These are phyloP conservation scores for Penicillium paradoxum DNA, from an alignment of 495 filamentous ascomycete genomes.

Conservation along the genomic window DNA sequence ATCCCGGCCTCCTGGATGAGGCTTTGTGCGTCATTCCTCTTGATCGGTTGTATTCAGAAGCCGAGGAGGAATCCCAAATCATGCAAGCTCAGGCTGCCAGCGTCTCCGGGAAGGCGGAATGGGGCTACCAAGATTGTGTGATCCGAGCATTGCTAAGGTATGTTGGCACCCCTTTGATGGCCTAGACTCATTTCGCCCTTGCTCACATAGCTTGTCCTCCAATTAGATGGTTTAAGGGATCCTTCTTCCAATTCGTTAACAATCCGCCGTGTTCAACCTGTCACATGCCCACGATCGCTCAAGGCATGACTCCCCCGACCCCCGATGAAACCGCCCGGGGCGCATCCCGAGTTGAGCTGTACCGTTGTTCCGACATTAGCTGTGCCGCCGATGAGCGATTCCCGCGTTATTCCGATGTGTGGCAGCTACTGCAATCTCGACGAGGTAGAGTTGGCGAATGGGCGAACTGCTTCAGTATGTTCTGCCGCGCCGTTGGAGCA, in stretches of 20 bases:
- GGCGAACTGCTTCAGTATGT: slow-evolving; percentile 98
- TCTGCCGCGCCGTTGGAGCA: slow-evolving; percentile 86
- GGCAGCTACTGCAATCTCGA: slow-evolving; percentile 80
- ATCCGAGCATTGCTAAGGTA: slow-evolving; percentile 80
- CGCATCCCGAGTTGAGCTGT: slow-evolving; percentile 81
- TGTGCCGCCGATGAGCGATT: slow-evolving; percentile 84
- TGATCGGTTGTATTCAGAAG: slow-evolving; percentile 88
- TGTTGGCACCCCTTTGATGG: slow-evolving; percentile 9
- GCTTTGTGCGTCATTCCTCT: slow-evolving; percentile 80
- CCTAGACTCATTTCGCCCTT: slow-evolving; percentile 6
- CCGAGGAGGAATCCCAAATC: slow-evolving; percentile 87
- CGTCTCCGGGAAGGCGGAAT: slow-evolving; percentile 78
- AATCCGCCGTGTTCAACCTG: slow-evolving; percentile 84
- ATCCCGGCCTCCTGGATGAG: slow-evolving; percentile 92
- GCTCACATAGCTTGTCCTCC: slow-evolving; percentile 20
- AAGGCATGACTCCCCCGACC: slow-evolving; percentile 75
- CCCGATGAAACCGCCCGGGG: slow-evolving; percentile 86
- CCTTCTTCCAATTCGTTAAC: slow-evolving; percentile 95
- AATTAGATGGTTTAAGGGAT: slow-evolving; percentile 85
- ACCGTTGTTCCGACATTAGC: slow-evolving; percentile 65
- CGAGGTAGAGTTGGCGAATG: slow-evolving; percentile 89
- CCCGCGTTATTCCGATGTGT: slow-evolving; percentile 92
- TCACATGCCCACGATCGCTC: slow-evolving; percentile 71
- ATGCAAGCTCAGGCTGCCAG: slow-evolving; percentile 81
- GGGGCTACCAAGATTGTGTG: slow-evolving; percentile 98